Evolutionary conservation across 2,329 filamentous ascomycete genomes (phyloP), one percentile per base, ranked within the genome.

Genomic region (Aureobasidium subglaciale): DNA sequence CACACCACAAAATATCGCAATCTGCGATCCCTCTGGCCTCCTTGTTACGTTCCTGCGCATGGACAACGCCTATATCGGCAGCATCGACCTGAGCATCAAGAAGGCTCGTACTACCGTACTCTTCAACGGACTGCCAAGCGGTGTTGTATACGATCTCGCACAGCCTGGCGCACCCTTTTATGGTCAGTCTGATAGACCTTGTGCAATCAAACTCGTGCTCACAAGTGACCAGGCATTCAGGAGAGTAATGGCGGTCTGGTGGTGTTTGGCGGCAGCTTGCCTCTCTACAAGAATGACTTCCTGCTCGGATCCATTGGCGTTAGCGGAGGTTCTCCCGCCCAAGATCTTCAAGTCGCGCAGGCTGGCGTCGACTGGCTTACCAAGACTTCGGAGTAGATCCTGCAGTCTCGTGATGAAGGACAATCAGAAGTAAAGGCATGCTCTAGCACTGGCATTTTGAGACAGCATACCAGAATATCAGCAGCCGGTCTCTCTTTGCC

Each of bases 1-100:
- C 41, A 58, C 63, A 1, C 61, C 63, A 8, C 61, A 63, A 41
- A 60, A 63, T 59, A 64, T 66, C 32, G 64, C 65, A 9, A 59
- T 66, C 11, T 54, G 62, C 15, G 64, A 67, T 41, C 62, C 64
- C 16, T 63, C 62, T 1, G 59, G 59, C 9, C 60, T 61, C 24
- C 59, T 67, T 30, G 63, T 67, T 30, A 64, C 61, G 2, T 64
- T 67, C 58, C 48, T 66, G 24, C 60, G 64, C 13, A 67, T 65
- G 63, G 64, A 66, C 55, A 64, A 66, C 52, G 62, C 64, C 13
- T 66, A 59, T 41, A 60, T 63, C 29, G 61, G 58, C 30, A 55
- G 52, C 29, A 59, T 65, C 40, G 63, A 66, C 56, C 62, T 67
- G 53, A 60, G 58, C 30, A 64, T 62, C 53, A 66, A 66, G 56